Percentiles rank a stretch among this genome's conserved stretches.
Conservation (phyloP, 768 basidiomycete species). For the Rhodotorula diobovata region DNA sequence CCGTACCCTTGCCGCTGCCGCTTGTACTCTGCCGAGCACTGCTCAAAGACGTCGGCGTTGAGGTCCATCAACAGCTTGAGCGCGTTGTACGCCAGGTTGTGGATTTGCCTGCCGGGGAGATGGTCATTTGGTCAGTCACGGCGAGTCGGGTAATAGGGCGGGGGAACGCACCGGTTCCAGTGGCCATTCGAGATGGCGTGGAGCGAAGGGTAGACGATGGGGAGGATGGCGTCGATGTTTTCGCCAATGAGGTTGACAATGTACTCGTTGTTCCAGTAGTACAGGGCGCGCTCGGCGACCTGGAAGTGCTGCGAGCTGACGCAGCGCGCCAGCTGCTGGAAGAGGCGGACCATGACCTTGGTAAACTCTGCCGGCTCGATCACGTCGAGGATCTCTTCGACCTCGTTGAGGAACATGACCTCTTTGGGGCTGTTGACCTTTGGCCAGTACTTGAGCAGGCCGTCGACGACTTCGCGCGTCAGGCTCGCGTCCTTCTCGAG, state of each 20-base stretch:
- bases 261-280: constrained; percentile 99
- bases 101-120: constrained; percentile 62
- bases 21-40: constrained; percentile 87
- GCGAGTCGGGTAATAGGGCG: background rate
- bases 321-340: constrained; percentile 90
- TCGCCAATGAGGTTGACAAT: constrained; percentile 99
- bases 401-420: constrained; percentile 99
- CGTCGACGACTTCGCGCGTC: constrained; percentile 92
- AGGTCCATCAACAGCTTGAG: constrained; percentile 99
- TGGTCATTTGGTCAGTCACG: background rate
- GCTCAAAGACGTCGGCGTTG: constrained; percentile 88
- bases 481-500: constrained; percentile 88
- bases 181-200: constrained; percentile 94
- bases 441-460: constrained; percentile 95
- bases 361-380: constrained; percentile 94
- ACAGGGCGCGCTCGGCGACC: constrained; percentile 90
- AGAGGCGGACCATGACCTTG: constrained; percentile 87
- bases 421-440: constrained; percentile 99
- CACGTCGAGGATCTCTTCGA: constrained; percentile 97
- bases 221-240: constrained; percentile 78
- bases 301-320: constrained; percentile 99
- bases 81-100: constrained; percentile 98
- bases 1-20: constrained; percentile 77
- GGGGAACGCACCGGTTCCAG: constrained; percentile 77
- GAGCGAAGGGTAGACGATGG: constrained; percentile 93